Base-by-base conservation (phyloP, 2,329 filamentous ascomycete genomes). In the Colletotrichum simmondsii region DNA sequence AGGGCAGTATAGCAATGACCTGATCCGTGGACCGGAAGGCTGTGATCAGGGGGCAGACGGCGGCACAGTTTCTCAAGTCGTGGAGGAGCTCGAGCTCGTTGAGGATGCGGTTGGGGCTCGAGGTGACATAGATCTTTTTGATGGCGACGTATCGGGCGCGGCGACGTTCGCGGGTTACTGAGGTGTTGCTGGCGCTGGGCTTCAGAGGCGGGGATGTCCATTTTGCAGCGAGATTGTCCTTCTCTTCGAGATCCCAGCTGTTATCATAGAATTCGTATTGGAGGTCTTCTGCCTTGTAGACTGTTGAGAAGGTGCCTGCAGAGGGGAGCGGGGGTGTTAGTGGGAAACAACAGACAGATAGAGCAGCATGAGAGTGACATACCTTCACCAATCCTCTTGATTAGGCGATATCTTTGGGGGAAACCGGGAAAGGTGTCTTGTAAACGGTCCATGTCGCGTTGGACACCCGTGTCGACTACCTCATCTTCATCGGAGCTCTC, bases 101-200 rank as follows among this genome's bases (percentile, higher is more conserved):
- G 80, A 97, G 91, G 77, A 99, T 98, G 58, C 97, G 94, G 32
- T 92, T 89, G 0, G 97, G 97, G 76, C 95, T 98, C 75, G 95
- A 98, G 0, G 97, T 99, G 75, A 98, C 97, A 82, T 99, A 99
- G 77, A 99, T 99, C 86, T 99, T 99, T 86, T 99, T 99, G 83
- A 99, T 94, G 24, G 97, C 97, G 74, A 99, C 97, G 79, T 93
- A 98, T 80, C 93, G 94, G 28, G 93, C 87, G 26, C 75, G 74
- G 4, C 71, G 75, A 26, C 72, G 67, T 26, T 67, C 68, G 26
- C 68, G 57, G 4, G 54, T 3, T 59, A 56, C n/a, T 37, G 81
- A 80, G 24, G 80, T 81, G 61, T 83, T 79, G 54, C 85, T 85
- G 10, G 77, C 60, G 78, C 82, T 77, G 81, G 87, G 79, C 79